Base-by-base conservation (phyloP, 179 eudicot genomes). In the Drosera spatulata region DNA sequence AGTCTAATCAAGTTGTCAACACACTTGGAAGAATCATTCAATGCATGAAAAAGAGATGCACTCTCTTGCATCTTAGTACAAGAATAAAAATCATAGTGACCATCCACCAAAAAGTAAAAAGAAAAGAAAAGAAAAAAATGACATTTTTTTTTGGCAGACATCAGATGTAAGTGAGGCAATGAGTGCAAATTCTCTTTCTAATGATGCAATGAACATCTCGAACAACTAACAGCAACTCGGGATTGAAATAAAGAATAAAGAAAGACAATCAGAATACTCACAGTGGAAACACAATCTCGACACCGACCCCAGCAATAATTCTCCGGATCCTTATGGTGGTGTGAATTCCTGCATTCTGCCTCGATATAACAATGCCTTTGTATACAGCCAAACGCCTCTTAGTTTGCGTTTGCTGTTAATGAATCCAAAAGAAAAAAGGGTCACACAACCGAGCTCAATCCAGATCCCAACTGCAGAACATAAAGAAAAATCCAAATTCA, bases 261-360 rank as follows among this genome's bases (percentile, higher is more conserved):
- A 22, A 44, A 15, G 42, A 59, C 10, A 39, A 4, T 3, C 15
- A 58, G 6, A 22, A 22, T 15, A 79, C 99, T 93, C 81, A 89
- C 99, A 93, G 58, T 6, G 99, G 99, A 75, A 93, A 89, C 14
- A 93, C 99, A 59, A 93, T 93, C 79, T 93, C 99, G 13, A 93
- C 95, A 2, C 99, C 99, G 53, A 84, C 69, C 52, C 99, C 96
- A 37, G 99, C 89, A 66, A 89, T 81, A 48, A 93, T 82, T 72
- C 99, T 81, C 43, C 96, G 77, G 61, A 86, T 77, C 22, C 96
- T 77, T 22, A 93, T 84, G 51, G 97, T 93, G 50, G 93, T 82
- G 77, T 91, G 97, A 62, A 88, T 74, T 41, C 99, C 99, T 41
- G 99, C 99, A 82, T 93, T 93, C 71, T 93, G 96, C 70, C 73